phyloP scores from a whole-genome alignment of 768 basidiomycete species.

The Cystofilobasidium ferigula region DNA sequence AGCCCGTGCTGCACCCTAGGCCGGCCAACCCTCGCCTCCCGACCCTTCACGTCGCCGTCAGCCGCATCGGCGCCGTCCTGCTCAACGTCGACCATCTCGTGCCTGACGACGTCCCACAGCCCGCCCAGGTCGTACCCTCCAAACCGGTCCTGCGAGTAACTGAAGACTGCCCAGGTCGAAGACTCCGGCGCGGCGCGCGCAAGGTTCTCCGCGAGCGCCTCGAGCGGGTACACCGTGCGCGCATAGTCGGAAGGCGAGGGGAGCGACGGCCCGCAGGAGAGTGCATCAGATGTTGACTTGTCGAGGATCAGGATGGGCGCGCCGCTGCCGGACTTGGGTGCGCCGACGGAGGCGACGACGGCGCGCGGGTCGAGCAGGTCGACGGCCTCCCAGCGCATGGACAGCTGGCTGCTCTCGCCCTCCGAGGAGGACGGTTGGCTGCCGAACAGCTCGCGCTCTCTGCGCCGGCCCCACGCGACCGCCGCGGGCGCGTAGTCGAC shows the following conservation, averaged over 20 bases:
- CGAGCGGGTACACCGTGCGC: not conserved
- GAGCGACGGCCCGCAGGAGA: conserved; percentile 2
- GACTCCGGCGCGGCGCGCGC: not conserved
- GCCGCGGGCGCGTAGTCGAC: conserved; percentile 5
- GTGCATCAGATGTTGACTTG: conserved; percentile 15
- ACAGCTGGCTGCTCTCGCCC: not conserved
- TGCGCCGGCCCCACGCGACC: not conserved
- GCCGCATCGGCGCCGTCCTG: not conserved
- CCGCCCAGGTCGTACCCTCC: not conserved
- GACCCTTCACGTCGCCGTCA: not conserved
- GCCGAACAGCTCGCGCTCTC: not conserved
- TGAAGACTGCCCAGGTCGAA: not conserved
- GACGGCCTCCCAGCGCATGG: conserved; percentile 10
- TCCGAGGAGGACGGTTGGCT: no score
- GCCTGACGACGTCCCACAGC: not conserved
- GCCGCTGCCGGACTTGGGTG: not conserved
- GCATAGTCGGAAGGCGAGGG: not conserved
- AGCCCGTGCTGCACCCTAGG: conserved; percentile 8
- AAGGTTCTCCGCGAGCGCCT: not conserved
- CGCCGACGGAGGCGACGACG: not conserved
- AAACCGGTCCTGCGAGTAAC: conserved; percentile 5
- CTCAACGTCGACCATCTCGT: conserved; percentile 8
- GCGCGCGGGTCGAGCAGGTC: not conserved
- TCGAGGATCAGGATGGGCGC: conserved; percentile 10
- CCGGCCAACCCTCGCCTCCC: not conserved